Evolutionary conservation across 2,329 filamentous ascomycete genomes (phyloP).

Genomic region (Colletotrichum filicis): DNA sequence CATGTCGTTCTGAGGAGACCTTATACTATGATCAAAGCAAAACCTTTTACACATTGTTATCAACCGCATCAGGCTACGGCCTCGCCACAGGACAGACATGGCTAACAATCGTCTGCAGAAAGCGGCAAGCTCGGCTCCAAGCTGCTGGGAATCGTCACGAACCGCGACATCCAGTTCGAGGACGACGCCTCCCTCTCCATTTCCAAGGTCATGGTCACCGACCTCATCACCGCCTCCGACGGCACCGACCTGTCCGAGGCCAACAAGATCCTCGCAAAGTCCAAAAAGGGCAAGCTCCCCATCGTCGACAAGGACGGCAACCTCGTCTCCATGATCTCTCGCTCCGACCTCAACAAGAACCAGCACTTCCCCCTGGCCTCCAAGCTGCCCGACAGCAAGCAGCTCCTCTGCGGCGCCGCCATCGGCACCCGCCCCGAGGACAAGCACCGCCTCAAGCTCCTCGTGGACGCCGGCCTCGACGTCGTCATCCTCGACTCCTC

Average conservation of each 20-base stretch:
- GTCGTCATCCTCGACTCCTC: conserved; percentile 96
- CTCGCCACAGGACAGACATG: not conserved
- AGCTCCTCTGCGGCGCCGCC: conserved; percentile 93
- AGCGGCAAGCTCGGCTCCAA: conserved; percentile 93
- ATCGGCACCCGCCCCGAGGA: conserved; percentile 96
- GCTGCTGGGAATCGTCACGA: conserved; percentile 96
- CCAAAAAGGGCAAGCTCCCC: conserved; percentile 98
- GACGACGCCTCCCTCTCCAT: conserved; percentile 77
- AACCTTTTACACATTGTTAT: conserved; percentile 13
- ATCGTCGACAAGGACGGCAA: conserved; percentile 88
- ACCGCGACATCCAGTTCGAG: conserved; percentile 98
- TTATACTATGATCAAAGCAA: conserved; percentile 45
- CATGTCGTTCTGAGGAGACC: conserved; percentile 82
- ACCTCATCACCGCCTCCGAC: conserved; percentile 86
- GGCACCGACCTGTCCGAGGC: conserved; percentile 89
- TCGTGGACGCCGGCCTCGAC: conserved; percentile 94
- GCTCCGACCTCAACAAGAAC: conserved; percentile 98
- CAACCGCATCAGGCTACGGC: not conserved
- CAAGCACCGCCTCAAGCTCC: conserved; percentile 84
- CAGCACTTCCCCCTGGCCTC: conserved; percentile 95
- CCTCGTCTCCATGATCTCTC: conserved; percentile 90
- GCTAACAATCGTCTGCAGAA: conserved; percentile 70
- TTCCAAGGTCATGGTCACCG: conserved; percentile 92
- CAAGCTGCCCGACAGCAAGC: conserved; percentile 96
- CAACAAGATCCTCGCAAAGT: conserved; percentile 91